Percentiles rank a stretch among this genome's conserved stretches.
Conservation (phyloP, 805 yeast species). For the Yarrowia divulgata region DNA sequence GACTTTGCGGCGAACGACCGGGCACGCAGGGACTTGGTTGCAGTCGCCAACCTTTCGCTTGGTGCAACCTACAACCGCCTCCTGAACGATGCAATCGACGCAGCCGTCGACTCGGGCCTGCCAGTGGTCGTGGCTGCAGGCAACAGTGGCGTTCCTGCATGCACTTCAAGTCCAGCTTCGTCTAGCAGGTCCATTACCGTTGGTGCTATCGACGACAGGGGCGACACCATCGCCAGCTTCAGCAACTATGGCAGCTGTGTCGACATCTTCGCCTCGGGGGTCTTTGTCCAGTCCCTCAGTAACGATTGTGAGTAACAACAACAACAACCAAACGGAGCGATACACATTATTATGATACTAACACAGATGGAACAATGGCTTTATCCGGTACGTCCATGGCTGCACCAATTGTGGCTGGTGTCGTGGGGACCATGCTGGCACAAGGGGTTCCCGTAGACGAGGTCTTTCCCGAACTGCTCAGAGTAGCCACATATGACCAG, state of each 20-base stretch:
- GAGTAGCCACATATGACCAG: conserved; percentile 35
- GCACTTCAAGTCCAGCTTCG: conserved; percentile 84
- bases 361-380: conserved; percentile 41
- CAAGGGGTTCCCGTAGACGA: conserved; percentile 29
- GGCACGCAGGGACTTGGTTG: conserved; percentile 41
- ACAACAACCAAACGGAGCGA: background rate
- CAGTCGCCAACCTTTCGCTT: conserved; percentile 45
- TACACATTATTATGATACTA: conserved; percentile 2
- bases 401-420: conserved; percentile 40
- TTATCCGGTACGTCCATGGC: conserved; percentile 39
- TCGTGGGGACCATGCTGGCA: conserved; percentile 31
- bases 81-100: conserved; percentile 46
- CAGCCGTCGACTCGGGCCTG: conserved; percentile 45
- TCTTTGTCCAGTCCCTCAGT: conserved; percentile 46
- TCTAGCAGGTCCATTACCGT: conserved; percentile 75
- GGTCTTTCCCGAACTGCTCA: conserved; percentile 30
- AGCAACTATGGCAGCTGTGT: conserved; percentile 96
- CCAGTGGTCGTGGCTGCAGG: conserved; percentile 58
- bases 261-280: conserved; percentile 85
- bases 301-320: conserved; percentile 21
- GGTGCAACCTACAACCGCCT: conserved; percentile 47
- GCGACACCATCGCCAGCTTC: conserved; percentile 74
- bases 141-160: conserved; percentile 77
- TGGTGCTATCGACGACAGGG: conserved; percentile 86
- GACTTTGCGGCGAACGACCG: conserved; percentile 50